These are phyloP conservation scores for Trichoderma asperellum DNA, from an alignment of 2,329 filamentous ascomycete species.

Conservation along the genomic window DNA sequence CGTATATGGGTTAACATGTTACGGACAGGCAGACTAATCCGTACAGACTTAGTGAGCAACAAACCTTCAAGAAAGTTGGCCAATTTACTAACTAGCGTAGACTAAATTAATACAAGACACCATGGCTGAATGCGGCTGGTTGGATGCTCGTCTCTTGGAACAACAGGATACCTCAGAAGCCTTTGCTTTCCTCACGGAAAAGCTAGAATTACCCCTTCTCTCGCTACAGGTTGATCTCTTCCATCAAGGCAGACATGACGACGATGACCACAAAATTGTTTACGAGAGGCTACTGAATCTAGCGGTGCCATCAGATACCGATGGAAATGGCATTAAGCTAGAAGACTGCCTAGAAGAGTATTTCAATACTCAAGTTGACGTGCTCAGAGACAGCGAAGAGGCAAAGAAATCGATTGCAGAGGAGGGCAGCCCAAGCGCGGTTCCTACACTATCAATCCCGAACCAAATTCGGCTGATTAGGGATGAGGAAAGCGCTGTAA, in stretches of 20 bases:
- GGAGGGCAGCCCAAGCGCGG: slow-evolving; percentile 35
- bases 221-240: slow-evolving; percentile 94
- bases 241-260: slow-evolving; percentile 82
- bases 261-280: slow-evolving; percentile 91
- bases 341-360: slow-evolving; percentile 93
- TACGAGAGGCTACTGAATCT: slow-evolving; percentile 90
- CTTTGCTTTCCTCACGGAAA: slow-evolving; percentile 92
- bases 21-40: slow-evolving; percentile 81
- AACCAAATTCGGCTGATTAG: slow-evolving; percentile 44
- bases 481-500: slow-evolving; percentile 39
- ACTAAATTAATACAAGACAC: slow-evolving; percentile 82
- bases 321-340: slow-evolving; percentile 72
- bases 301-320: slow-evolving; percentile 77
- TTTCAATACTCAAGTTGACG: slow-evolving; percentile 92
- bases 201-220: slow-evolving; percentile 81
- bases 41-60: slow-evolving; percentile 73
- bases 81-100: slow-evolving; percentile 48
- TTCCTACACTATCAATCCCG: slow-evolving; percentile 37
- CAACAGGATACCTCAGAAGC: slow-evolving; percentile 97
- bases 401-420: slow-evolving; percentile 50
- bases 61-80: neutral
- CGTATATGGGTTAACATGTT: slow-evolving; percentile 94
- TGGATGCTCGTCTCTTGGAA: slow-evolving; percentile 72
- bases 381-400: slow-evolving; percentile 71
- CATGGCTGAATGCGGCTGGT: slow-evolving; percentile 85